phyloP scores from a whole-genome alignment of 208 protist species.

The Novymonas esmeraldas region DNA sequence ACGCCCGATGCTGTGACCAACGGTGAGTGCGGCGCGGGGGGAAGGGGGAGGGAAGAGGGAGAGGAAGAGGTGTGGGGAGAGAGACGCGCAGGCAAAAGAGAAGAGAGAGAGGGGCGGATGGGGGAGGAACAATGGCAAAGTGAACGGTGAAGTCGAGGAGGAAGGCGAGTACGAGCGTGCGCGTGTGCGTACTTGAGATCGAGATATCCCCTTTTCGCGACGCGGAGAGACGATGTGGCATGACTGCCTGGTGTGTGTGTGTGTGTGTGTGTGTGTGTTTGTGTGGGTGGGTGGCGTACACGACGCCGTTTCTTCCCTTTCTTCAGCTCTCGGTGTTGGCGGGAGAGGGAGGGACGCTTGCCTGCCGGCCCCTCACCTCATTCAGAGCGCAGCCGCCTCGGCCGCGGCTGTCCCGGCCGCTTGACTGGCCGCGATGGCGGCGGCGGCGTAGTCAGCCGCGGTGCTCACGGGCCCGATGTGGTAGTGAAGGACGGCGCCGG shows the following conservation, averaged over 20 bases:
- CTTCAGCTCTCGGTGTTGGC: background rate
- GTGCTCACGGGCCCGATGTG: constrained; percentile 39
- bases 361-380: background rate
- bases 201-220: background rate
- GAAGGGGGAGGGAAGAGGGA: no score
- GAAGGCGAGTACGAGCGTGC: background rate
- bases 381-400: background rate
- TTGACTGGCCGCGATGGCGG: constrained; percentile 25
- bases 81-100: no score
- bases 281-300: background rate
- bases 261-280: background rate
- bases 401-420: constrained; percentile 10
- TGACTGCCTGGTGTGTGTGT: background rate
- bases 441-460: constrained; percentile 21
- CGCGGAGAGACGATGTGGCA: background rate
- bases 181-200: background rate
- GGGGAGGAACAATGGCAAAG: background rate
- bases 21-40: no score
- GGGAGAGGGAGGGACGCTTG: background rate
- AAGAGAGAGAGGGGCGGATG: background rate
- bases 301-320: background rate
- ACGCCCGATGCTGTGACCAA: no score
- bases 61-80: no score
- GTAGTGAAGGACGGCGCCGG: constrained; percentile 39
- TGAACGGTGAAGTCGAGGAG: background rate